Conservation (phyloP, 805 yeast genomes). For the Lachancea cidri region DNA sequence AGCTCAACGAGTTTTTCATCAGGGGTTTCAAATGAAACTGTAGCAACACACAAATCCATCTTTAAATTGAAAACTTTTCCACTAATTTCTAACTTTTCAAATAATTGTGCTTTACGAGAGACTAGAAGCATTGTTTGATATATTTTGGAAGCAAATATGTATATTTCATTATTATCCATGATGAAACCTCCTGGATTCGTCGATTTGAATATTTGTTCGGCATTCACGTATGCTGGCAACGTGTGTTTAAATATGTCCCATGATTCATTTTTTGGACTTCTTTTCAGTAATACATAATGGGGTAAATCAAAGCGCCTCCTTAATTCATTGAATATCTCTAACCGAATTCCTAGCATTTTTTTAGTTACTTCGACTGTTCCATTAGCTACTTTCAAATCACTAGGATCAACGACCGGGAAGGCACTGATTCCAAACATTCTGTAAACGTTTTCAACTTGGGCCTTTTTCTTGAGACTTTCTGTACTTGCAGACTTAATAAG, state of each 20-base stretch:
- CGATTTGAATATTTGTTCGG: slow-evolving; percentile 15
- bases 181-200: slow-evolving; percentile 12
- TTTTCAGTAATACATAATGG: slow-evolving; percentile 33
- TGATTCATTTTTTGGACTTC: slow-evolving; percentile 18
- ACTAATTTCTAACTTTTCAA: slow-evolving; percentile 13
- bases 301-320: slow-evolving; percentile 31
- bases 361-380: slow-evolving; percentile 11
- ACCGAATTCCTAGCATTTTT: slow-evolving; percentile 34
- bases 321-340: slow-evolving; percentile 34
- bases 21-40: slow-evolving; percentile 11
- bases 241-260: slow-evolving; percentile 38
- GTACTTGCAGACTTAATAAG: not conserved
- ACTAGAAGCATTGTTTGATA: slow-evolving; percentile 16
- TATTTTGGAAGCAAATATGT: slow-evolving; percentile 25
- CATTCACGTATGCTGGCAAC: slow-evolving; percentile 29
- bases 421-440: slow-evolving; percentile 38
- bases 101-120: slow-evolving; percentile 12
- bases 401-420: slow-evolving; percentile 37
- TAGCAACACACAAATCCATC: slow-evolving; percentile 12
- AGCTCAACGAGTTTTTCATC: slow-evolving; percentile 13
- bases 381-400: slow-evolving; percentile 17
- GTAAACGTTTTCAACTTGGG: slow-evolving; percentile 32
- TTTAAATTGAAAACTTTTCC: slow-evolving; percentile 14
- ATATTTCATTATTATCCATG: slow-evolving; percentile 16
- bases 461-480: slow-evolving; percentile 14